A percentile compares a stretch with the other conserved stretches of the same genome.
Evolutionary conservation across 1,284 basidiomycete genomes (phyloP).

Genomic region (Malassezia arunalokei): DNA sequence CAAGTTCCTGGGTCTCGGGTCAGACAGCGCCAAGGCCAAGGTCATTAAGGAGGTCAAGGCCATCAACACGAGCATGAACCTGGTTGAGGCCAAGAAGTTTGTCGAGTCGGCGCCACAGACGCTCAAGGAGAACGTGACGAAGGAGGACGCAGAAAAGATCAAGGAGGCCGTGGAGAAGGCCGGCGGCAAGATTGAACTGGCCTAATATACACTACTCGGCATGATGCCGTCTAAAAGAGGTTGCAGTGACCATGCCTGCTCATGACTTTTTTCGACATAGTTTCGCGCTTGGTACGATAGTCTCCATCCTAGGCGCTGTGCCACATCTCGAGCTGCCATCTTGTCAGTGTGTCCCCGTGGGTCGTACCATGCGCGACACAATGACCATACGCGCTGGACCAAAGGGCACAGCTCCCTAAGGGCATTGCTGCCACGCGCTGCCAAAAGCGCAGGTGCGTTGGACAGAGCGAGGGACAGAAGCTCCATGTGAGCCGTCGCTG

Average conservation of each 20-base stretch:
- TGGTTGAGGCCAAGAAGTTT: conserved; percentile 82
- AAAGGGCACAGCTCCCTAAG: background rate
- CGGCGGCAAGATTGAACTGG: conserved; percentile 66
- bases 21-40: conserved; percentile 63
- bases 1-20: conserved; percentile 49
- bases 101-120: conserved; percentile 89
- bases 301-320: conserved; percentile 14
- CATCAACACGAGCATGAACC: conserved; percentile 40
- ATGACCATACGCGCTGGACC: background rate
- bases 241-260: background rate
- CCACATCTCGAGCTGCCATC: conserved; percentile 1
- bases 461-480: background rate
- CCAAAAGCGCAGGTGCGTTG: background rate
- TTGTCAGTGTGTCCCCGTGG: background rate
- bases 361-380: conserved; percentile 1
- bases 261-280: background rate
- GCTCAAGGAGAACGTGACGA: conserved; percentile 87
- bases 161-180: conserved; percentile 77
- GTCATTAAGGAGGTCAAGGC: conserved; percentile 97
- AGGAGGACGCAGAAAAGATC: conserved; percentile 96
- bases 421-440: background rate
- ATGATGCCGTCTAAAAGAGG: conserved; percentile 5
- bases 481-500: background rate
- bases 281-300: conserved; percentile 14
- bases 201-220: conserved; percentile 19